A percentile compares a stretch with the other conserved stretches of the same genome.
phyloP scores from a whole-genome alignment of 2,329 filamentous ascomycete species.

The Verticillium longisporum region DNA sequence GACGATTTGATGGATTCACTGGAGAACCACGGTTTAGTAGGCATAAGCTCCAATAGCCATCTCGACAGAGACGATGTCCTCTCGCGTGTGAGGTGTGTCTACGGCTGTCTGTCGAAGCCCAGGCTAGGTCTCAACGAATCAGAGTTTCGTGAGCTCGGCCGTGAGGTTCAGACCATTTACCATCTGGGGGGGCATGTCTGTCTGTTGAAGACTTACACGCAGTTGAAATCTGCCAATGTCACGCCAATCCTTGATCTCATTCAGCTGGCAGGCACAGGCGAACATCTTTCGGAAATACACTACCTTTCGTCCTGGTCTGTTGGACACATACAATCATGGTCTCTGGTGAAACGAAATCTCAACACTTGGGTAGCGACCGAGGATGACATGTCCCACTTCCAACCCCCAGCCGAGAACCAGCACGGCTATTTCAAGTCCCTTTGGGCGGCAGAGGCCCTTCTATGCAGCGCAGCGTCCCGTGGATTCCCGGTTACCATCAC shows the following conservation, averaged over 20 bases:
- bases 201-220: conserved; percentile 16
- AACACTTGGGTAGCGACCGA: conserved; percentile 11
- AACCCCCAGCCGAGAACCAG: conserved; percentile 15
- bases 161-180: conserved; percentile 15
- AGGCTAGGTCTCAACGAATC: conserved; percentile 16
- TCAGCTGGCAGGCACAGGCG: conserved; percentile 14
- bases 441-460: conserved; percentile 18
- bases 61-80: conserved; percentile 7
- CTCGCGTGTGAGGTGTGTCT: conserved; percentile 10
- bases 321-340: conserved; percentile 17
- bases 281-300: conserved; percentile 16
- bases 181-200: conserved; percentile 19
- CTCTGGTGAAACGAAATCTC: conserved; percentile 11
- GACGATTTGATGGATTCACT: conserved; percentile 9
- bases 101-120: conserved; percentile 12
- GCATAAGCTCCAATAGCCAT: not conserved
- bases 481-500: conserved; percentile 16
- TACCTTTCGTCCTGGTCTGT: conserved; percentile 18
- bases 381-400: conserved; percentile 15
- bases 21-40: conserved; percentile 13
- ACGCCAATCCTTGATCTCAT: conserved; percentile 17
- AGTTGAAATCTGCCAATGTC: conserved; percentile 15
- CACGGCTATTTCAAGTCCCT: conserved; percentile 19
- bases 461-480: conserved; percentile 15
- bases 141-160: conserved; percentile 15